These are phyloP conservation scores for Lasiosphaeria hispida DNA, from an alignment of 495 filamentous ascomycete genomes.

Conservation along the genomic window DNA sequence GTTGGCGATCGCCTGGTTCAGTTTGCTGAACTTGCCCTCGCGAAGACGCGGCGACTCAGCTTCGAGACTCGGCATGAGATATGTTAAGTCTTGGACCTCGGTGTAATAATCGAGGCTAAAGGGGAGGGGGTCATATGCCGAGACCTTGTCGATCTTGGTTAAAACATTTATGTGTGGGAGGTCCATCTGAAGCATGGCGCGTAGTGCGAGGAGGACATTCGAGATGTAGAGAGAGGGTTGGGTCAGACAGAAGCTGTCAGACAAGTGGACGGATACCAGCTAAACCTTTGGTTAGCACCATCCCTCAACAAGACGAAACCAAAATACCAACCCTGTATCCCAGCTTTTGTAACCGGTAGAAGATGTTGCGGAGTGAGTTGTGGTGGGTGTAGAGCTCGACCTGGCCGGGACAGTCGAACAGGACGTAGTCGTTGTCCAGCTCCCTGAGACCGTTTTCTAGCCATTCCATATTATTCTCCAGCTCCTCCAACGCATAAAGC, in stretches of 20 bases:
- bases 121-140: constrained; percentile 71
- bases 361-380: constrained; percentile 82
- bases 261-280: constrained; percentile 87
- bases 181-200: constrained; percentile 97
- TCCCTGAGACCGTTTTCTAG: constrained; percentile 73
- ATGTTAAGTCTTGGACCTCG: constrained; percentile 89
- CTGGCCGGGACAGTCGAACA: constrained; percentile 96
- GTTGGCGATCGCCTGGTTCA: constrained; percentile 84
- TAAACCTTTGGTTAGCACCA: constrained; percentile 36
- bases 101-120: constrained; percentile 97
- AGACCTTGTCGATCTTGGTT: constrained; percentile 92
- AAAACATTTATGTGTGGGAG: constrained; percentile 92
- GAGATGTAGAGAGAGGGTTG: constrained; percentile 93
- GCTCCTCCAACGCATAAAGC: constrained; percentile 90
- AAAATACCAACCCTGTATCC: constrained; percentile 73
- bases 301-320: not conserved
- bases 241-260: constrained; percentile 87
- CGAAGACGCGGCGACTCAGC: constrained; percentile 53
- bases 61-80: constrained; percentile 76
- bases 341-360: constrained; percentile 83
- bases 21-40: constrained; percentile 69
- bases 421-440: constrained; percentile 83
- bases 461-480: constrained; percentile 91
- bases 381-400: constrained; percentile 97
- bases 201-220: constrained; percentile 83